Conservation (phyloP, 2,329 filamentous ascomycete species). For the Myriosclerotinia curreyana region DNA sequence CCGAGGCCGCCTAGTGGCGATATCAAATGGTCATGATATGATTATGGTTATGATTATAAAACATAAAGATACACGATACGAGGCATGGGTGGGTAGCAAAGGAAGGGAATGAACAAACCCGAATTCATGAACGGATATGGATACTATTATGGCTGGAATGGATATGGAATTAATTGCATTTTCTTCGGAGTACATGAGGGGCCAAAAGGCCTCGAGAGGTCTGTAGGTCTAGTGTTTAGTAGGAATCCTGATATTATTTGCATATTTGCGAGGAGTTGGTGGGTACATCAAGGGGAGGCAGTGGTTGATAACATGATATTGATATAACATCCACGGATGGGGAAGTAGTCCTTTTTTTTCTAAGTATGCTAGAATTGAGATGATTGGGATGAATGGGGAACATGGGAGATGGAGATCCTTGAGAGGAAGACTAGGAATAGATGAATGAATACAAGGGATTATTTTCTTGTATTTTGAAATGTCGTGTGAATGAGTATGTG, state of each 20-base stretch:
- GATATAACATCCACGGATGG: not conserved
- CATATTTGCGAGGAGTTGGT: constrained; percentile 14
- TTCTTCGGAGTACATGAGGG: constrained; percentile 15
- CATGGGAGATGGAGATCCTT: too few relatives aligned
- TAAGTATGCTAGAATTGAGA: not conserved
- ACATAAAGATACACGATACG: not conserved
- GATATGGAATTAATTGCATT: constrained; percentile 18
- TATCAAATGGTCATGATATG: constrained; percentile 38
- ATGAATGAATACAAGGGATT: too few relatives aligned
- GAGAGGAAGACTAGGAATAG: too few relatives aligned
- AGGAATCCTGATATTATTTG: not conserved
- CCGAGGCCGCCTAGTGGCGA: constrained; percentile 37
- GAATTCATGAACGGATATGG: constrained; percentile 8
- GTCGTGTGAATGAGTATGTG: too few relatives aligned
- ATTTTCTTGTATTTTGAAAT: too few relatives aligned
- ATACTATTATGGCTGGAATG: constrained; percentile 4
- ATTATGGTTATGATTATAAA: not conserved
- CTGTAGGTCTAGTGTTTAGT: not conserved
- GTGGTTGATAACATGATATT: constrained; percentile 5
- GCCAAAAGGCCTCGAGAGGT: not conserved
- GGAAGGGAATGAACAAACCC: not conserved
- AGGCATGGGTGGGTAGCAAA: not conserved
- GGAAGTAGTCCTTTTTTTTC: not conserved
- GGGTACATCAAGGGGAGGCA: not conserved
- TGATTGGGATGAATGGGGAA: too few relatives aligned